Base-by-base conservation (phyloP, 2,329 filamentous ascomycete genomes). In the Penicillium sp. region DNA sequence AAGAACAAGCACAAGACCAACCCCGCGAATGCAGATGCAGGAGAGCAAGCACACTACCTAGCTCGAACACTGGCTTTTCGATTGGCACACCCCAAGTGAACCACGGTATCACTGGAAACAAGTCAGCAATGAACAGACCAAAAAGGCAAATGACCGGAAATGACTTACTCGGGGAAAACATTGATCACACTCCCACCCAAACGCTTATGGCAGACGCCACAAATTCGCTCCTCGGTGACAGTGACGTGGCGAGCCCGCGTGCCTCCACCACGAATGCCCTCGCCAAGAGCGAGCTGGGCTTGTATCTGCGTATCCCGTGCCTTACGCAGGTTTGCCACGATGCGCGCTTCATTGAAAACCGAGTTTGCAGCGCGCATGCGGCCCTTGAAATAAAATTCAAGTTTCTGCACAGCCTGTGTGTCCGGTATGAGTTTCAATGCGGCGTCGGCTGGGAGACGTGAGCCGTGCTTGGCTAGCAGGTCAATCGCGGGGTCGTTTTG, bases 321-420 rank as follows among this genome's bases (percentile, higher is more conserved):
- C 68, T 89, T 90, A 44, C 91, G 83, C 64, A 99, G 77, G 1
- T 87, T 87, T 2, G 88, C 85, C 2, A 92, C 84, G 29, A 99
- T 87, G 29, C 90, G 85, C 33, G 88, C 86, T 73, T 94, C 88
- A 65, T 92, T 93, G 58, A 94, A 82, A 1, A 90, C 82, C 25
- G 87, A 90, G 67, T 92, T 97, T 51, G 91, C 91, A 11, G 88
- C 87, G 21, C 94, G 87, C 67, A 97, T 96, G 23, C 93, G 87
- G 11, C 92, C 92, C 38, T 87, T 86, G 80, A 99, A 97, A 76
- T 99, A 99, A 15, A 88, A 88, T 68, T 92, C 90, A 0, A 99
- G 84, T 56, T 94, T 85, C 38, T 83, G 80, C 8, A 97, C 85
- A 0, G 91, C 88, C 8, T 97, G 84, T 4, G 84, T 81, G 58